Percentiles rank a stretch among this genome's conserved stretches.
These are phyloP conservation scores for Auricularia cornea DNA, from an alignment of 768 basidiomycete genomes.

Conservation along the genomic window DNA sequence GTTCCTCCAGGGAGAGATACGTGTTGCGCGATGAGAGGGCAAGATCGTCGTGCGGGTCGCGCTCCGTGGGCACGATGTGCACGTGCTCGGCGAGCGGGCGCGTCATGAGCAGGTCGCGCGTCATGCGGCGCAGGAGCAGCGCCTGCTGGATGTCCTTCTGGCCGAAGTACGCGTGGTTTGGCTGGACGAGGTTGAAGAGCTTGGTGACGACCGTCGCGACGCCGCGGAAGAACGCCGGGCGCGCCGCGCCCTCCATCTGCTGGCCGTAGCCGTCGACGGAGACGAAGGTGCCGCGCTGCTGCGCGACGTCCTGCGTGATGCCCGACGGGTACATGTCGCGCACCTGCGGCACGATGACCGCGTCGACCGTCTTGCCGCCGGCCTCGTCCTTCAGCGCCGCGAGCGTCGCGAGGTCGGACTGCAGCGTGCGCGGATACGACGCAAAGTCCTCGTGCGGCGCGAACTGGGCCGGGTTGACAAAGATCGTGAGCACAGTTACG, in stretches of 20 bases:
- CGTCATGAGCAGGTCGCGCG: constrained; percentile 70
- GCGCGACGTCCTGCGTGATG: constrained; percentile 62
- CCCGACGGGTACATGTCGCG: constrained; percentile 91
- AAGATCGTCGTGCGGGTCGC: constrained; percentile 54
- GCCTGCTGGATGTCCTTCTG: constrained; percentile 99
- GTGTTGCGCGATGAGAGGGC: constrained; percentile 89
- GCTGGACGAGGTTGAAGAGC: constrained; percentile 89
- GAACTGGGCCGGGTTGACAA: constrained; percentile 97
- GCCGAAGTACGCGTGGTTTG: constrained; percentile 88
- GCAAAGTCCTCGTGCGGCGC: constrained; percentile 90
- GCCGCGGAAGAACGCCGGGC: constrained; percentile 91
- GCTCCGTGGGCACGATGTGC: constrained; percentile 82
- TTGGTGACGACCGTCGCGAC: constrained; percentile 94
- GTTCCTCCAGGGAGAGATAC: constrained; percentile 62
- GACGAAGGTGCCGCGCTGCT: constrained; percentile 83
- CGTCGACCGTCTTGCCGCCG: constrained; percentile 42
- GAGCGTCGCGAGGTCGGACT: constrained; percentile 62
- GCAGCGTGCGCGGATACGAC: constrained; percentile 83
- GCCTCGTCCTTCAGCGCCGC: constrained; percentile 20
- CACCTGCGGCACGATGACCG: constrained; percentile 73
- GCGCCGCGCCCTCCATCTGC: constrained; percentile 83
- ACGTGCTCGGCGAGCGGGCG: constrained; percentile 65
- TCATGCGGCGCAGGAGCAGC: constrained; percentile 69
- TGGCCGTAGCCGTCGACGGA: constrained; percentile 87
- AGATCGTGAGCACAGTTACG: constrained; percentile 86